Conservation (phyloP, 148 eudicot species). For the Cornus suecica region DNA sequence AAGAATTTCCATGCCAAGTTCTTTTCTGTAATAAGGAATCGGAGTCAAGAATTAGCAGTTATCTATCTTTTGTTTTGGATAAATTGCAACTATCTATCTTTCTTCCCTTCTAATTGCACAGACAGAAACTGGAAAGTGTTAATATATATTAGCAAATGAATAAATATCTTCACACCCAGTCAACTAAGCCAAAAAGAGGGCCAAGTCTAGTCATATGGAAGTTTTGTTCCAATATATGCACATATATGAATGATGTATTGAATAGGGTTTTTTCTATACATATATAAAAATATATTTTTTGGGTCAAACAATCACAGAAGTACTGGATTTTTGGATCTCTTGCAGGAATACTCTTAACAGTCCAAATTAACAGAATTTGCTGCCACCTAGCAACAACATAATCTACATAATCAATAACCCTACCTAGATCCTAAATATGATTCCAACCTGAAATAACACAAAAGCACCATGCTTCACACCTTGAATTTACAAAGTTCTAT, state of each 20-base stretch:
- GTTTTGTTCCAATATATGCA: background rate
- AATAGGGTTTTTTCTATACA: background rate
- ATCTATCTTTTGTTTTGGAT: background rate
- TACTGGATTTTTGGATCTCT: background rate
- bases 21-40: conserved; percentile 30
- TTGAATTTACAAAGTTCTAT: background rate
- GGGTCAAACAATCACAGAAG: background rate
- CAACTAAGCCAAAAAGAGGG: background rate
- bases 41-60: conserved; percentile 6
- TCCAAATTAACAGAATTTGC: background rate
- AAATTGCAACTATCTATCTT: background rate
- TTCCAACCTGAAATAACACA: background rate
- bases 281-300: background rate
- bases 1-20: conserved; percentile 52
- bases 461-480: background rate
- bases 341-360: background rate
- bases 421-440: background rate
- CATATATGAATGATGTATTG: background rate
- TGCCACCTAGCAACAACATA: background rate
- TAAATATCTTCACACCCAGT: conserved; percentile 2
- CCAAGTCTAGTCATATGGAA: background rate
- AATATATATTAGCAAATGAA: no score
- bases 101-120: background rate
- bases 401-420: background rate
- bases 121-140: background rate